These are phyloP conservation scores for Gnaphalium uliginosum DNA, from an alignment of 129 eudicot species.

Conservation along the genomic window DNA sequence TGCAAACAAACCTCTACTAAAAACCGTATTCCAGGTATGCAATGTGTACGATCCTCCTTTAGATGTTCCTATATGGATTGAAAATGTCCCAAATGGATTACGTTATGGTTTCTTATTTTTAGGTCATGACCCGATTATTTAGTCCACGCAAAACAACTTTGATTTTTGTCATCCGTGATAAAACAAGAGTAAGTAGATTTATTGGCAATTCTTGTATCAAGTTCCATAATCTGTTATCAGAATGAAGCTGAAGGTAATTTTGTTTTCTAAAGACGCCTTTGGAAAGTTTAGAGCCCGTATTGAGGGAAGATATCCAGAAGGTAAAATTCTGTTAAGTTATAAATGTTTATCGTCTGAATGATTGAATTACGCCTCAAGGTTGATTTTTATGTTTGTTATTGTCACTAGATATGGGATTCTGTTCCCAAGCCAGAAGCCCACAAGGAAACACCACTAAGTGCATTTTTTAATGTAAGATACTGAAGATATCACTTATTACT, in stretches of 20 bases:
- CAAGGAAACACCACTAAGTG: slow-evolving; percentile 61
- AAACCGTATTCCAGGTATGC: slow-evolving; percentile 66
- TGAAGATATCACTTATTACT: background rate
- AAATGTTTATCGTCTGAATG: slow-evolving; percentile 4
- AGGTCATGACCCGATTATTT: slow-evolving; percentile 70
- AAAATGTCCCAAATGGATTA: background rate
- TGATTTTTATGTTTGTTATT: background rate
- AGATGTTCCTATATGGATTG: slow-evolving; percentile 1
- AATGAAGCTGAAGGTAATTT: background rate
- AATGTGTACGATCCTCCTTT: slow-evolving; percentile 14
- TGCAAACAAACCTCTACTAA: slow-evolving; percentile 65
- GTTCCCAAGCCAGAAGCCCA: slow-evolving; percentile 58
- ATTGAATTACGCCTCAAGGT: slow-evolving; percentile 6
- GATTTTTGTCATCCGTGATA: slow-evolving; percentile 71
- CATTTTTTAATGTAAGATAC: slow-evolving; percentile 57
- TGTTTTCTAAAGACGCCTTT: slow-evolving; percentile 50
- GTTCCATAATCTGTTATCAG: slow-evolving; percentile 1
- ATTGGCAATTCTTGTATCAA: slow-evolving; percentile 6
- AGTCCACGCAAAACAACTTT: slow-evolving; percentile 72
- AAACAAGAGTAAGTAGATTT: slow-evolving; percentile 48
- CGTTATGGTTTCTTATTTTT: slow-evolving; percentile 17
- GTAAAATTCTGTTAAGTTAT: slow-evolving; percentile 28
- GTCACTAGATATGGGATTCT: slow-evolving; percentile 60
- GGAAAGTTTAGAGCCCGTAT: slow-evolving; percentile 58
- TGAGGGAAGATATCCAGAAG: slow-evolving; percentile 73